phyloP scores from a whole-genome alignment of 163 green algal genomes.

The Volvox carteri region DNA sequence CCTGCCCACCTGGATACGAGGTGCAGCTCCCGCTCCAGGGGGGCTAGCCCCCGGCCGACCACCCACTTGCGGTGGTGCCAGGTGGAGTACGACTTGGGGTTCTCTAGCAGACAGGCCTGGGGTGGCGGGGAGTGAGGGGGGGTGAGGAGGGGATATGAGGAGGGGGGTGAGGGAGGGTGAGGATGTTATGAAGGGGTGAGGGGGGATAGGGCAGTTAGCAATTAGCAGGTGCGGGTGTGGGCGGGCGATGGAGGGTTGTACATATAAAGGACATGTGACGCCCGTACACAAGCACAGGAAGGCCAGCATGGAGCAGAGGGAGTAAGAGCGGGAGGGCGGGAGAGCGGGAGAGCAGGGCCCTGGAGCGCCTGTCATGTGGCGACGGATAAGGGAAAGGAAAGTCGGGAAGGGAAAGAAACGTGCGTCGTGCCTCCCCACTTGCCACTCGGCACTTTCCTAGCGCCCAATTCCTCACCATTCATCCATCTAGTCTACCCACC shows the following conservation, averaged over 20 bases:
- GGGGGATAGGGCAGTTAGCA: not conserved
- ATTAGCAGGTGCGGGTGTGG: not conserved
- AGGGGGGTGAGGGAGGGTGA: too few relatives aligned
- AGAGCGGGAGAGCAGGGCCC: too few relatives aligned
- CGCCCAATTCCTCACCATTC: not conserved
- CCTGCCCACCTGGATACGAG: conserved; percentile 71
- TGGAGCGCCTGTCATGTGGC: too few relatives aligned
- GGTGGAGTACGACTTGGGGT: conserved; percentile 94
- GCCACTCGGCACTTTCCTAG: not conserved
- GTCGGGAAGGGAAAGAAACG: not conserved
- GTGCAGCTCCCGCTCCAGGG: conserved; percentile 84
- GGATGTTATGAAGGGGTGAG: too few relatives aligned
- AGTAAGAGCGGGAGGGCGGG: too few relatives aligned
- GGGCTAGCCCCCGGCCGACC: conserved; percentile 67
- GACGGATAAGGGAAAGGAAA: not conserved
- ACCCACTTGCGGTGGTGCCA: conserved; percentile 95
- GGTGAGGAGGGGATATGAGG: not conserved
- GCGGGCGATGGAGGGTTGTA: not conserved
- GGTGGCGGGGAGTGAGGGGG: not conserved
- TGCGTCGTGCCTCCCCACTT: not conserved
- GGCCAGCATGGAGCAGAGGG: too few relatives aligned
- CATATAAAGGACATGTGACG: too few relatives aligned
- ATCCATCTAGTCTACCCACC: too few relatives aligned
- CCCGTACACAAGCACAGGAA: too few relatives aligned
- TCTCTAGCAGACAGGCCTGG: conserved; percentile 77